phyloP scores from a whole-genome alignment of 2,329 filamentous ascomycete species.

The Trichophyton simii region DNA sequence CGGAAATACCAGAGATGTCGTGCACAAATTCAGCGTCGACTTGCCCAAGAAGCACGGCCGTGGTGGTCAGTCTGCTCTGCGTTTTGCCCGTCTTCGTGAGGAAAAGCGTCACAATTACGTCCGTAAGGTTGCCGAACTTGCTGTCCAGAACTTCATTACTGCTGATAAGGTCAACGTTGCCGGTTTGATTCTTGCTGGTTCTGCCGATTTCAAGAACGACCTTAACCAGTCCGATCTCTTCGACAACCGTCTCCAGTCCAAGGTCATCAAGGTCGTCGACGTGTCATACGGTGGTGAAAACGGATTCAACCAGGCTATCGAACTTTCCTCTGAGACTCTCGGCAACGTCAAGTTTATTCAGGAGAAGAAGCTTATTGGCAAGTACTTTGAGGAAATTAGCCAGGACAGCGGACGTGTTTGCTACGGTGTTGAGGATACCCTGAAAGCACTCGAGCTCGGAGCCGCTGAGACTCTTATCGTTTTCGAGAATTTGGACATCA shows the following conservation, averaged over 20 bases:
- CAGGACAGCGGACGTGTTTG: conserved; percentile 94
- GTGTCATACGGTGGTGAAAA: conserved; percentile 98
- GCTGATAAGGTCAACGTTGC: conserved; percentile 97
- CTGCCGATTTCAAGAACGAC: conserved; percentile 99
- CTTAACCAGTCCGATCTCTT: conserved; percentile 96
- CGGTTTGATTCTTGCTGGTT: conserved; percentile 88
- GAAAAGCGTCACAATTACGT: conserved; percentile 99
- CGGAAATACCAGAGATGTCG: conserved; percentile 89
- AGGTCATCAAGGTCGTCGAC: conserved; percentile 99
- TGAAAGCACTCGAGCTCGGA: conserved; percentile 92
- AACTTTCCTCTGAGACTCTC: conserved; percentile 84
- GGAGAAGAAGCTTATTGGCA: conserved; percentile 98
- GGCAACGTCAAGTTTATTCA: conserved; percentile 99
- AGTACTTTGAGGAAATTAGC: conserved; percentile 98
- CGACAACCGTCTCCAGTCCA: conserved; percentile 75
- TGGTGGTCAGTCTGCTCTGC: conserved; percentile 98
- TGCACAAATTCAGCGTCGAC: conserved; percentile 98
- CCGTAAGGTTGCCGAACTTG: conserved; percentile 93
- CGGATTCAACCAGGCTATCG: conserved; percentile 98
- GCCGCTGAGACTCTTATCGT: conserved; percentile 91
- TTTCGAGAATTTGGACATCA: conserved; percentile 93
- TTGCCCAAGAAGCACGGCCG: conserved; percentile 99
- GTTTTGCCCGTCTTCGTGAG: conserved; percentile 98
- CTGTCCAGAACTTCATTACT: conserved; percentile 98
- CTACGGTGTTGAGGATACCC: conserved; percentile 94